A percentile compares a stretch with the other conserved stretches of the same genome.
phyloP scores from a whole-genome alignment of 305 asterid species.

The Andrographis paniculata region DNA sequence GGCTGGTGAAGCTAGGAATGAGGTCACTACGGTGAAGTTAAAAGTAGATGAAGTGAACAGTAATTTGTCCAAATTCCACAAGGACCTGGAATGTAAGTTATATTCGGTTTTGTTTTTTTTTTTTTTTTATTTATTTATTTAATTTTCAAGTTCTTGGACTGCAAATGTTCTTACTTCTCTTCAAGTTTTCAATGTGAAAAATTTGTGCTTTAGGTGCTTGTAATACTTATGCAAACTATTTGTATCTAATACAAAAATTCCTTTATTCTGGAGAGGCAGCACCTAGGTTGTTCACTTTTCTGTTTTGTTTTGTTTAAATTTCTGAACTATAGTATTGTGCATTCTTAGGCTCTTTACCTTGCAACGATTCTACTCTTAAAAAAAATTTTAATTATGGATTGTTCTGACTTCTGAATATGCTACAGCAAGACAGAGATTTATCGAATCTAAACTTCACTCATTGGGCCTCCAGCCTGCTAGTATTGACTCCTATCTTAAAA shows the following conservation, averaged over 20 bases:
- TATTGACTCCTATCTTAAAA: conserved; percentile 53
- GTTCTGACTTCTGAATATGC: conserved; percentile 17
- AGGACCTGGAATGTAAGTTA: conserved; percentile 76
- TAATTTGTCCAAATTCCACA: conserved; percentile 66
- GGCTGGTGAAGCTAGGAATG: conserved; percentile 79
- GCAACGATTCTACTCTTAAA: conserved; percentile 1
- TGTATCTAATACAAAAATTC: not conserved
- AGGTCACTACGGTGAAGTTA: conserved; percentile 63
- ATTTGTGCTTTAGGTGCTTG: too few relatives aligned
- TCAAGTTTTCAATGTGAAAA: not conserved
- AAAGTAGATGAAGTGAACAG: conserved; percentile 67
- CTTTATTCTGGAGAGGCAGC: conserved; percentile 4
- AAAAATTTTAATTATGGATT: conserved; percentile 2
- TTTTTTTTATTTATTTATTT: too few relatives aligned
- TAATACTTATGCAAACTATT: too few relatives aligned
- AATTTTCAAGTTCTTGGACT: not conserved
- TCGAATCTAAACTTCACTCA: conserved; percentile 76
- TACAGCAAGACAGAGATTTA: conserved; percentile 74
- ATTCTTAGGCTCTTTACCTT: conserved; percentile 14
- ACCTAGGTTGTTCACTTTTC: not conserved
- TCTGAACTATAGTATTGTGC: not conserved
- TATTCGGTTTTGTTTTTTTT: conserved; percentile 11
- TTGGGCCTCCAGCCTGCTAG: conserved; percentile 54
- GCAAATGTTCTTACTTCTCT: not conserved
- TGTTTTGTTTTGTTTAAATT: conserved; percentile 7